Evolutionary conservation across 805 yeast genomes (phyloP).

Genomic region (Grigorovia yakushimaensis): DNA sequence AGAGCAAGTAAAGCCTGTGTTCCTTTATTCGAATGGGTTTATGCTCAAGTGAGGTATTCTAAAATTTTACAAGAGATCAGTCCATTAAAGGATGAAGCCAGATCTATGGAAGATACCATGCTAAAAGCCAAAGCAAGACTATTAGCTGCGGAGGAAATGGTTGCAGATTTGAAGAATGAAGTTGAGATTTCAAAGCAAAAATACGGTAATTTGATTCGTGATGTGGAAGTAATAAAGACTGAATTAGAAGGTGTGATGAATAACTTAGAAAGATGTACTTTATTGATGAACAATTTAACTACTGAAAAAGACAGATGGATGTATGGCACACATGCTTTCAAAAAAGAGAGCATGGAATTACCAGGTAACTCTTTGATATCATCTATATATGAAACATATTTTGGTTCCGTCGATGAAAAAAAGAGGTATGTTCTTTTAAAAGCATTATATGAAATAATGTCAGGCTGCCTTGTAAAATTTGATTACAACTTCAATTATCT

Average conservation of each 20-base stretch:
- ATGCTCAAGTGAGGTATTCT: constrained; percentile 78
- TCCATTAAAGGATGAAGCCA: constrained; percentile 64
- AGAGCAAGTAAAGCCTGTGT: constrained; percentile 95
- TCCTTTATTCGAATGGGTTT: constrained; percentile 80
- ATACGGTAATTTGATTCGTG: constrained; percentile 69
- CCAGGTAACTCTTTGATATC: constrained; percentile 59
- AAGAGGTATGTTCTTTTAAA: constrained; percentile 31
- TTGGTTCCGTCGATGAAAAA: constrained; percentile 48
- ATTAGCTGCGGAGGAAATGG: constrained; percentile 73
- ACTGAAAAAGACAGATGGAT: constrained; percentile 70
- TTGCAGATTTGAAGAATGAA: constrained; percentile 56
- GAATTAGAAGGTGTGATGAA: constrained; percentile 56
- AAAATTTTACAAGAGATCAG: constrained; percentile 58
- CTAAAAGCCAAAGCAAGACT: constrained; percentile 56
- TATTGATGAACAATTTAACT: constrained; percentile 52
- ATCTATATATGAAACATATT: constrained; percentile 52
- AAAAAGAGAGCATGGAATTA: constrained; percentile 34
- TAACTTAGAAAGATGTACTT: constrained; percentile 53
- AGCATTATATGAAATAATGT: constrained; percentile 32
- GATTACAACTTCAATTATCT: constrained; percentile 30
- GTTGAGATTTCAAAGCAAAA: constrained; percentile 57
- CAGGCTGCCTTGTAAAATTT: constrained; percentile 30
- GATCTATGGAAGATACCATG: constrained; percentile 47
- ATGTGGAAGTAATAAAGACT: constrained; percentile 60
- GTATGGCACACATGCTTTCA: constrained; percentile 43